These are phyloP conservation scores for Phytophthora sp. DNA, from an alignment of 352 stramenopile species.

Conservation along the genomic window DNA sequence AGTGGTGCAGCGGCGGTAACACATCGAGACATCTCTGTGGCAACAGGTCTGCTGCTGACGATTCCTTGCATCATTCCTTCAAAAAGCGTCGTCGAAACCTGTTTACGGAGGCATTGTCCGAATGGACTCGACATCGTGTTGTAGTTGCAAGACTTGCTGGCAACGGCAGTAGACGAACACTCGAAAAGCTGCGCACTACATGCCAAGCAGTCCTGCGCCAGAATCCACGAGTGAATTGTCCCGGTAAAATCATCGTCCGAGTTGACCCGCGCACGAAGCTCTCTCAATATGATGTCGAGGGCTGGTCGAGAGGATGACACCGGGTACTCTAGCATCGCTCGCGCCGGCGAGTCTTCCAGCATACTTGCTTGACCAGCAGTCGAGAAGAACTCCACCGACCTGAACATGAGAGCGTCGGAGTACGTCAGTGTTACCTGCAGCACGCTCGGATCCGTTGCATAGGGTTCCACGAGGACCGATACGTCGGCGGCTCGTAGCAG, in stretches of 20 bases:
- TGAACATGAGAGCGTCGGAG: slow-evolving; percentile 9
- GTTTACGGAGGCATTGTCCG: slow-evolving; percentile 8
- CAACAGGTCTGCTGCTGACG: not conserved
- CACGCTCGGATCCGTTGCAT: not conserved
- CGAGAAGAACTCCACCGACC: slow-evolving; percentile 1
- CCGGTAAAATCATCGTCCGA: not conserved
- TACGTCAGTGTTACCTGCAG: slow-evolving; percentile 10
- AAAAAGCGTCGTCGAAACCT: slow-evolving; percentile 1
- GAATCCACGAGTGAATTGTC: slow-evolving; percentile 2
- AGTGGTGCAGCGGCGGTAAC: not conserved
- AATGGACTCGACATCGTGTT: slow-evolving; percentile 1
- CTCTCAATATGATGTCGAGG: slow-evolving; percentile 2
- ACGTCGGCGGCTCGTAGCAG: slow-evolving; percentile 8
- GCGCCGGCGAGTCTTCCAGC: not conserved
- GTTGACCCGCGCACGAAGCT: slow-evolving; percentile 5
- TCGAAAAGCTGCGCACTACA: slow-evolving; percentile 12
- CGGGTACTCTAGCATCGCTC: slow-evolving; percentile 8
- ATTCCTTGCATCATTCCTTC: not conserved
- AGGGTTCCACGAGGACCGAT: not conserved
- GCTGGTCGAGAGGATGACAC: not conserved
- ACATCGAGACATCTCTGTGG: slow-evolving; percentile 9
- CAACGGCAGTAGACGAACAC: slow-evolving; percentile 1
- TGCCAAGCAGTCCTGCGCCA: slow-evolving; percentile 10
- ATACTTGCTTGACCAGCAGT: not conserved
- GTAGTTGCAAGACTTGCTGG: slow-evolving; percentile 9